These are phyloP conservation scores for Pseudogymnoascus sp. DNA, from an alignment of 2,329 filamentous ascomycete genomes.

Conservation along the genomic window DNA sequence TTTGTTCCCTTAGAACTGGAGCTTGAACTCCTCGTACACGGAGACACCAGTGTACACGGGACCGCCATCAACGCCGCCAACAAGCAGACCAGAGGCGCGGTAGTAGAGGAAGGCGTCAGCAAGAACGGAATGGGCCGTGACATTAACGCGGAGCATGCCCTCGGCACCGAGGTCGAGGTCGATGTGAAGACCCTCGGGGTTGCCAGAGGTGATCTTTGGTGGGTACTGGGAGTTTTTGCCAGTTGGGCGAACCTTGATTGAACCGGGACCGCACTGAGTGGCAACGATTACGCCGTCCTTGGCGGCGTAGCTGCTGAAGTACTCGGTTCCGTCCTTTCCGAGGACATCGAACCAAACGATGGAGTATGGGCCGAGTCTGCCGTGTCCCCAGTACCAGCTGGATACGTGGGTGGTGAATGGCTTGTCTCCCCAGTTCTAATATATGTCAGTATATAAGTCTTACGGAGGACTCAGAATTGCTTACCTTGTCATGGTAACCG, in stretches of 20 bases:
- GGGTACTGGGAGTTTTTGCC: conserved; percentile 19
- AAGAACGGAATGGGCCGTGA: neutral
- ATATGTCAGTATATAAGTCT: neutral
- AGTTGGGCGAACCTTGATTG: conserved; percentile 19
- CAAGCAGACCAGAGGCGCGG: neutral
- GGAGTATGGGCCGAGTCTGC: conserved; percentile 36
- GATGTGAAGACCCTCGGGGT: conserved; percentile 4
- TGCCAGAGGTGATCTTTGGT: conserved; percentile 7
- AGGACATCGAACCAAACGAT: conserved; percentile 40
- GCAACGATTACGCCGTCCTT: conserved; percentile 27
- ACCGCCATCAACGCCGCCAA: neutral
- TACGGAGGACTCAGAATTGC: neutral
- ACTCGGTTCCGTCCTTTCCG: conserved; percentile 24
- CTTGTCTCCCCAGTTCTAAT: conserved; percentile 38
- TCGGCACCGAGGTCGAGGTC: neutral
- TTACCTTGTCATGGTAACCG: conserved; percentile 42
- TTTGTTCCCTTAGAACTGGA: neutral
- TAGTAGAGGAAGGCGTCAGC: conserved; percentile 1
- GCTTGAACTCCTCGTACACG: neutral
- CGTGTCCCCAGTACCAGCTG: conserved; percentile 43
- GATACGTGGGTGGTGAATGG: conserved; percentile 31
- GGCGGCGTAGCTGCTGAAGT: conserved; percentile 29
- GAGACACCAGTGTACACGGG: neutral
- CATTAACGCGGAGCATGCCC: conserved; percentile 1
- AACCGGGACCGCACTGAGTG: conserved; percentile 26